phyloP scores from a whole-genome alignment of 2,329 filamentous ascomycete species.

The Fusarium ambrosium region DNA sequence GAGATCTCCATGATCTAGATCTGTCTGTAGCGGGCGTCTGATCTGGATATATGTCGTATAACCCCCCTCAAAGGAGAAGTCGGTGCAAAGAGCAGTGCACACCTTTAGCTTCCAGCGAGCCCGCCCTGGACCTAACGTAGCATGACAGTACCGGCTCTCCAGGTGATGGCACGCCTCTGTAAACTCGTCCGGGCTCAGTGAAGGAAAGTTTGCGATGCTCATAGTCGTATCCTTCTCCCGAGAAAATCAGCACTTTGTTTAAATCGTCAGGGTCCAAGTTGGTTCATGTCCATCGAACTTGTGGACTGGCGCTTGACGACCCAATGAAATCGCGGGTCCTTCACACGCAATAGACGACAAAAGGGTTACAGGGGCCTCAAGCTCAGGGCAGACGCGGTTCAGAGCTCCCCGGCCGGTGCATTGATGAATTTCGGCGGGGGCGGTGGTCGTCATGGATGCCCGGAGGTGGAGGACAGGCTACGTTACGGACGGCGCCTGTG shows the following conservation, averaged over 20 bases:
- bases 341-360: background rate
- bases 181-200: constrained; percentile 73
- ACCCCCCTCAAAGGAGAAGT: constrained; percentile 57
- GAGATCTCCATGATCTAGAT: constrained; percentile 60
- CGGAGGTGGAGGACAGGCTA: background rate
- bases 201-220: constrained; percentile 70
- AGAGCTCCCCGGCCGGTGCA: constrained; percentile 11
- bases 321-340: constrained; percentile 9
- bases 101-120: constrained; percentile 67
- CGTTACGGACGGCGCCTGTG: constrained; percentile 22
- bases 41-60: constrained; percentile 70
- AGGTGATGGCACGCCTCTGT: constrained; percentile 73
- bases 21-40: constrained; percentile 64
- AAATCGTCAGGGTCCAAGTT: constrained; percentile 8
- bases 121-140: constrained; percentile 67
- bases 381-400: background rate
- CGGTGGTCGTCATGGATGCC: constrained; percentile 23
- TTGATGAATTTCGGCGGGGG: constrained; percentile 13
- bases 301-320: constrained; percentile 5
- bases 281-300: background rate
- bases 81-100: constrained; percentile 64
- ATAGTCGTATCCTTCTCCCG: constrained; percentile 38
- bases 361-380: background rate
- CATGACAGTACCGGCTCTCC: constrained; percentile 70
- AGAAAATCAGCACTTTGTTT: background rate